Evolutionary conservation across 805 yeast species (phyloP).

Genomic region (Sugiyamaella chiloensis): DNA sequence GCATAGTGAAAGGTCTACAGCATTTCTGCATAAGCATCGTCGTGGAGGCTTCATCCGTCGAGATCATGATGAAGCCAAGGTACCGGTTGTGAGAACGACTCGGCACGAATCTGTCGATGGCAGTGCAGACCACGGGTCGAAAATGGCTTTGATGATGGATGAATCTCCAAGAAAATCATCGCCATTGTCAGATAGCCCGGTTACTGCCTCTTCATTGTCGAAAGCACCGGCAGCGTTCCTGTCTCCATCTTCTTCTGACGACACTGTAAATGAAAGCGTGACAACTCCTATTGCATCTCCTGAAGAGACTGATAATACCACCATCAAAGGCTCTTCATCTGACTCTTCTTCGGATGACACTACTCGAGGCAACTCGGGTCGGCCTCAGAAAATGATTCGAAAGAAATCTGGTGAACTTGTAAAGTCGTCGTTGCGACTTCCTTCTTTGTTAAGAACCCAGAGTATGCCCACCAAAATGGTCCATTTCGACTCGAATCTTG

Average conservation of each 20-base stretch:
- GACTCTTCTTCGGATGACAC: conserved; percentile 1
- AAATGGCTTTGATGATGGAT: too few relatives aligned
- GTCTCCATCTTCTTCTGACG: not conserved
- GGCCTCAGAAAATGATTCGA: conserved; percentile 46
- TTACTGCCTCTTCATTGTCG: too few relatives aligned
- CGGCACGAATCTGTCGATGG: conserved; percentile 33
- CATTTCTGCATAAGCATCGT: conserved; percentile 21
- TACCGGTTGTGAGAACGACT: conserved; percentile 41
- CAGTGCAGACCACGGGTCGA: conserved; percentile 29
- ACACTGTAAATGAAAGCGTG: not conserved
- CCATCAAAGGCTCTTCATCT: conserved; percentile 7
- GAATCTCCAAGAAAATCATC: too few relatives aligned
- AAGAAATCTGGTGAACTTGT: conserved; percentile 88
- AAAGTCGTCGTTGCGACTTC: conserved; percentile 61
- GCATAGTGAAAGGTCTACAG: conserved; percentile 16
- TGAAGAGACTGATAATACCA: not conserved
- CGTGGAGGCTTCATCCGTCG: conserved; percentile 30
- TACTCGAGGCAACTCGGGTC: not conserved
- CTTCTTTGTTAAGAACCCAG: conserved; percentile 34
- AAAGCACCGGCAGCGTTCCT: not conserved
- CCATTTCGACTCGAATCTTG: conserved; percentile 65
- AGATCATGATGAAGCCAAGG: conserved; percentile 45
- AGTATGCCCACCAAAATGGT: conserved; percentile 61
- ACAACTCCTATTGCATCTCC: not conserved
- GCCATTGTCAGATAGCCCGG: not conserved